Base-by-base conservation (phyloP, 345 rosid genomes). In the Leavenworthia alabamica region DNA sequence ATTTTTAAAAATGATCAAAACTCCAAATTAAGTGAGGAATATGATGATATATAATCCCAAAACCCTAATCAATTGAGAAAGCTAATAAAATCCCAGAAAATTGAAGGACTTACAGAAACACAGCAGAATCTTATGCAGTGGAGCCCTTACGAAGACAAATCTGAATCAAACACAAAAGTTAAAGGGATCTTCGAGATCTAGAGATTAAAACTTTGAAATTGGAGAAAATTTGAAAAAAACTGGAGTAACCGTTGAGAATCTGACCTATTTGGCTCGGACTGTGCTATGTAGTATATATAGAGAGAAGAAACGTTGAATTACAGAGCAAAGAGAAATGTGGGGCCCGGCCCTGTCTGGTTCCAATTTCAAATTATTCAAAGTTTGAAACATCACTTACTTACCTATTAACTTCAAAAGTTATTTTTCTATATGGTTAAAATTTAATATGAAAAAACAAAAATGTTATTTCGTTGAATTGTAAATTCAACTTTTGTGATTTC, bases 201-300 rank as follows among this genome's bases (percentile, higher is more conserved):
- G 28, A 36, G 41, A 66, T 56, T 40, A 26, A 54, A 56, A n/a
- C 7, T 31, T 42, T 23, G 49, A 32, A 6, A 12, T 36, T 14
- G 15, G 42, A 35, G 14, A 14, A 39, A 19, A 24, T 56, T 22
- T 54, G 17, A 28, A 51, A 28, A 51, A 62, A 63, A 13, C 0
- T 12, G 23, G 47, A 32, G 56, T 46, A 66, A 67, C 64, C 57
- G 71, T 67, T 67, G 37, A 19, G 57, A 15, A 27, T 17, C 40
- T 28, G 15, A 16, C 5, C 7, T 13, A 19, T 14, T 60, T 29
- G 45, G 41, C 5, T 56, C 22, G 14, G 26, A 36, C 31, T 28
- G n/a, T 42, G n/a, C n/a, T n/a, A 35, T 49, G 22, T 48, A 14
- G n/a, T n/a, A n/a, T 49, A 28, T 26, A 12, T 22, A 9, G 9